A percentile compares a stretch with the other conserved stretches of the same genome.
phyloP scores from a whole-genome alignment of 305 asterid genomes.

The Fraxinus platypoda region DNA sequence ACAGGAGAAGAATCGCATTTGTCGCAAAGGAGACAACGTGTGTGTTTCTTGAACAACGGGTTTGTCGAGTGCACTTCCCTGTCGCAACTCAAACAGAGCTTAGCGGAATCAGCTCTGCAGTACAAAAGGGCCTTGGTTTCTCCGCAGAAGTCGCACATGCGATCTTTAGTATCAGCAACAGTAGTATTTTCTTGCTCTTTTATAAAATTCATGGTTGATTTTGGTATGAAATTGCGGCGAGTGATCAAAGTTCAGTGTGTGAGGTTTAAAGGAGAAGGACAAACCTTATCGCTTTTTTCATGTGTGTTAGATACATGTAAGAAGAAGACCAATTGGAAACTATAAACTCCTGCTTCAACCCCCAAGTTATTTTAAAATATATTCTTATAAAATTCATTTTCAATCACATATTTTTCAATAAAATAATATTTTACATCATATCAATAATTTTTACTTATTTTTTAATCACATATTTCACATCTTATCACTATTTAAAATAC shows the following conservation, averaged over 20 bases:
- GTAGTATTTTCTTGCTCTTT: constrained; percentile 15
- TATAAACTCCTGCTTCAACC: too few species aligned
- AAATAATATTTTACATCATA: too few species aligned
- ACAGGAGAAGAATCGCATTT: constrained; percentile 63
- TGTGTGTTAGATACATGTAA: constrained; percentile 14
- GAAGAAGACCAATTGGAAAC: neutral
- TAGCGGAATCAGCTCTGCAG: constrained; percentile 92
- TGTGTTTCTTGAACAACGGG: constrained; percentile 73
- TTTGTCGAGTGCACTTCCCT: constrained; percentile 86
- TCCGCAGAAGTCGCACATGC: constrained; percentile 77
- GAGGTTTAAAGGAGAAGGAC: neutral
- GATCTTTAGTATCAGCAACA: constrained; percentile 11
- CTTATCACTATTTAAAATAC: too few species aligned
- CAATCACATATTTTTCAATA: too few species aligned
- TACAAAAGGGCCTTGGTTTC: constrained; percentile 59
- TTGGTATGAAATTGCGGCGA: constrained; percentile 4
- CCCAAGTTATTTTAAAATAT: too few species aligned
- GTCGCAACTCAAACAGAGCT: constrained; percentile 78
- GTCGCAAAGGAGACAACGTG: constrained; percentile 52
- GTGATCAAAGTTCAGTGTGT: neutral
- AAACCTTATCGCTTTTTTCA: constrained; percentile 38
- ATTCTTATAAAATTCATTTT: too few species aligned
- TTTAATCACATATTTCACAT: too few species aligned
- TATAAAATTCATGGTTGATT: constrained; percentile 12
- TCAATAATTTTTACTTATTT: too few species aligned